Percentiles rank a stretch among this genome's conserved stretches.
phyloP scores from a whole-genome alignment of 257 asterid genomes.

The Jaltomata sinuosa region DNA sequence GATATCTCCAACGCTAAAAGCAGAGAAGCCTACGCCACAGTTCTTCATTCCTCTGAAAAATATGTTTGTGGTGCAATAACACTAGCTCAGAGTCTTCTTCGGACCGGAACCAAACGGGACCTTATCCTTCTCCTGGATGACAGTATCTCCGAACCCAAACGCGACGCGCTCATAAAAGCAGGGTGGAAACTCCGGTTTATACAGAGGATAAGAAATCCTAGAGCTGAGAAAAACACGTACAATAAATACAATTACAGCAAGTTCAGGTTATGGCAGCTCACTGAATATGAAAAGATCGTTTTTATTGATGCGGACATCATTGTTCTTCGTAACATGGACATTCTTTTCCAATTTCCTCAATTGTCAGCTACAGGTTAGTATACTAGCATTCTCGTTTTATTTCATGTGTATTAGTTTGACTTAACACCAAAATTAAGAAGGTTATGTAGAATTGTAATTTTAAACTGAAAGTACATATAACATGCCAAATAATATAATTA shows the following conservation, averaged over 20 bases:
- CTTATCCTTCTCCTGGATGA: slow-evolving; percentile 68
- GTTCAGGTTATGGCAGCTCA: slow-evolving; percentile 78
- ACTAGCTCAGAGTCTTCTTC: slow-evolving; percentile 66
- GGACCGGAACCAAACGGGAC: slow-evolving; percentile 46
- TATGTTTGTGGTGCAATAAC: slow-evolving; percentile 83
- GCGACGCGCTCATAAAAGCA: slow-evolving; percentile 45
- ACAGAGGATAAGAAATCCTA: slow-evolving; percentile 66
- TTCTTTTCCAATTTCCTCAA: slow-evolving; percentile 67
- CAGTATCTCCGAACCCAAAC: slow-evolving; percentile 38
- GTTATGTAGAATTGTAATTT: too few species aligned
- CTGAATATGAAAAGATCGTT: slow-evolving; percentile 59
- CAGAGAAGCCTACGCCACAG: slow-evolving; percentile 70
- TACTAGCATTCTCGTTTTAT: neutral
- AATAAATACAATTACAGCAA: slow-evolving; percentile 88
- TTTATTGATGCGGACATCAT: slow-evolving; percentile 79
- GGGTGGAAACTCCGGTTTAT: slow-evolving; percentile 75
- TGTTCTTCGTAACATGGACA: slow-evolving; percentile 52
- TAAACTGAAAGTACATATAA: too few species aligned
- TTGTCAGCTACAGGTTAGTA: slow-evolving; percentile 53
- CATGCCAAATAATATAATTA: neutral
- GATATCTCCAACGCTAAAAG: slow-evolving; percentile 18
- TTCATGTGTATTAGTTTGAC: neutral
- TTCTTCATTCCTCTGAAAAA: slow-evolving; percentile 63
- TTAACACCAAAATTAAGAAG: neutral
- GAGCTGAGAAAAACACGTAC: slow-evolving; percentile 54